Percentiles rank a stretch among this genome's conserved stretches.
Conservation (phyloP, 2,329 filamentous ascomycete genomes). For the Tricladium varicosporioides region DNA sequence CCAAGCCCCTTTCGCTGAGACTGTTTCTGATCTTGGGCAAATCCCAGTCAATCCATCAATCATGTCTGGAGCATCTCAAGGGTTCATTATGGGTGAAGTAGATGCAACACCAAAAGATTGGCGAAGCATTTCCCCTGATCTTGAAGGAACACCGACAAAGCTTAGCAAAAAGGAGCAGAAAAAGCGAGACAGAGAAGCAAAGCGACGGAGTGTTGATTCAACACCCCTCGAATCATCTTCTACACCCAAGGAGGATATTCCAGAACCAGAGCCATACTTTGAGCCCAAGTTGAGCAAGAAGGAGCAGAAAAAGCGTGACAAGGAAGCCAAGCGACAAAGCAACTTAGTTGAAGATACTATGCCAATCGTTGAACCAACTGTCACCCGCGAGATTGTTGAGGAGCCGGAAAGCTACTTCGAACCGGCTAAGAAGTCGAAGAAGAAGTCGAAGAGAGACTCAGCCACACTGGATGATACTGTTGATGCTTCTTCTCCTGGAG, state of each 20-base stretch:
- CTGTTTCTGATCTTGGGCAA: conserved; percentile 42
- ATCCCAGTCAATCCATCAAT: conserved; percentile 13
- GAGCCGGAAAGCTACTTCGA: conserved; percentile 32
- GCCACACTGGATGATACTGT: conserved; percentile 37
- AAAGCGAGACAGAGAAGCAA: conserved; percentile 43
- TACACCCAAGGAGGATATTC: conserved; percentile 15
- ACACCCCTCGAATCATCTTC: conserved; percentile 16
- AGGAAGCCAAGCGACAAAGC: conserved; percentile 38
- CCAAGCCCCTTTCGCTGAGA: conserved; percentile 48
- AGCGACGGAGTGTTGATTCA: conserved; percentile 26
- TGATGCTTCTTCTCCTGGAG: conserved; percentile 30
- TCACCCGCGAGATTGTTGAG: conserved; percentile 24
- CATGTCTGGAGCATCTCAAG: conserved; percentile 30
- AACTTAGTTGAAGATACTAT: conserved; percentile 30
- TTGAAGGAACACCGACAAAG: conserved; percentile 30
- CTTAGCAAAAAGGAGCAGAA: conserved; percentile 41
- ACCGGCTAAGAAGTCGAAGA: conserved; percentile 31
- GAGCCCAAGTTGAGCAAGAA: conserved; percentile 45
- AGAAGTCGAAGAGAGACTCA: conserved; percentile 33
- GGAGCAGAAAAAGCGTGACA: conserved; percentile 48
- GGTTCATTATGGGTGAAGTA: conserved; percentile 48
- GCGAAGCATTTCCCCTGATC: conserved; percentile 34
- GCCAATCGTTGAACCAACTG: conserved; percentile 17
- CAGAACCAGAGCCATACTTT: conserved; percentile 30
- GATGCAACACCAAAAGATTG: conserved; percentile 41